A percentile compares a stretch with the other conserved stretches of the same genome.
Conservation (phyloP, 495 filamentous ascomycete species). For the Tuber calosporum region DNA sequence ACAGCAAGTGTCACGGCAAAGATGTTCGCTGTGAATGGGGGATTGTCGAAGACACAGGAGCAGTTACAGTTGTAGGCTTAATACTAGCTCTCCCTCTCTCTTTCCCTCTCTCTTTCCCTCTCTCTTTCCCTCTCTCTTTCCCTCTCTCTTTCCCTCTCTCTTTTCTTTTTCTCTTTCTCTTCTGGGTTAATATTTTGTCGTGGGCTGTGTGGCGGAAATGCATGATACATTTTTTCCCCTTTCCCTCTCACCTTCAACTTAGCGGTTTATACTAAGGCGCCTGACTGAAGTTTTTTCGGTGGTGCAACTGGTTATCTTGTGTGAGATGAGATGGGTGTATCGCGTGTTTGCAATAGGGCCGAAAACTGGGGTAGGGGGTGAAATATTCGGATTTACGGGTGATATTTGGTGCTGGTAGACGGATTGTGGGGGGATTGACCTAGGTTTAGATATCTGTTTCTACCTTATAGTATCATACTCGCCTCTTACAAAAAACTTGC, state of each 20-base stretch:
- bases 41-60: constrained; percentile 25
- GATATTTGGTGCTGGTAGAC: neutral
- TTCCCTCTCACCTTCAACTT: neutral
- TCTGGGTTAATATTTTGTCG: neutral
- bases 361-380: neutral
- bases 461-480: neutral
- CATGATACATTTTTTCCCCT: neutral
- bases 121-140: neutral
- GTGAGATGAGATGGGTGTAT: neutral
- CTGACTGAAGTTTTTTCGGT: neutral
- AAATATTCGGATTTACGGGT: neutral
- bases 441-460: neutral
- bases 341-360: neutral
- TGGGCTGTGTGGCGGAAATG: neutral
- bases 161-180: too few relatives aligned
- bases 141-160: neutral
- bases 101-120: neutral
- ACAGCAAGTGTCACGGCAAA: constrained; percentile 81
- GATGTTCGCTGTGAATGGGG: constrained; percentile 96
- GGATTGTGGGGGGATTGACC: neutral
- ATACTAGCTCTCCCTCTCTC: neutral
- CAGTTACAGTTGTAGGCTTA: neutral
- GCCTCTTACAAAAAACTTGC: neutral
- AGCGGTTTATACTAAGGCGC: neutral
- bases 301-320: neutral